These are phyloP conservation scores for Camelina laxa DNA, from an alignment of 345 rosid genomes.

Conservation along the genomic window DNA sequence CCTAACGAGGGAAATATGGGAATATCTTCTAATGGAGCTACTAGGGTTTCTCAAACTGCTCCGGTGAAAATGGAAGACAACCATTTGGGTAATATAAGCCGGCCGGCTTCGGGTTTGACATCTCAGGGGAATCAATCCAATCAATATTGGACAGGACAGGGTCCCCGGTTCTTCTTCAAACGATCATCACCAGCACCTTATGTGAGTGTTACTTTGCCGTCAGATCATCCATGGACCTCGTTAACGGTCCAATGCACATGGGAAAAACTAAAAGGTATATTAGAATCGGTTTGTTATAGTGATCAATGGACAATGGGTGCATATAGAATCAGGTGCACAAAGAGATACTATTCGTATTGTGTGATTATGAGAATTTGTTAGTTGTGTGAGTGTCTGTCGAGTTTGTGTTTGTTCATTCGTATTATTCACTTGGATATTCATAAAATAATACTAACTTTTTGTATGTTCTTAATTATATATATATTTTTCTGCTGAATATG, in stretches of 20 bases:
- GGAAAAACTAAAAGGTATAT: conserved; percentile 35
- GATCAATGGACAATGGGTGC: conserved; percentile 16
- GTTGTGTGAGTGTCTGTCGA: conserved; percentile 32
- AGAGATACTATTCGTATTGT: conserved; percentile 31
- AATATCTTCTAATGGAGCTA: background rate
- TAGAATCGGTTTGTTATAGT: conserved; percentile 39
- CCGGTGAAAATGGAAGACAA: conserved; percentile 41
- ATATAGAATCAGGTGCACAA: conserved; percentile 37
- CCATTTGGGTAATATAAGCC: conserved; percentile 27
- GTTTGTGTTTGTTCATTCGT: conserved; percentile 36
- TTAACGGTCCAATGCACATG: conserved; percentile 21
- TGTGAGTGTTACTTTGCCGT: conserved; percentile 32
- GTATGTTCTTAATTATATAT: conserved; percentile 13
- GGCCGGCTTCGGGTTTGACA: conserved; percentile 38
- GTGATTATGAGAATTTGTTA: conserved; percentile 40
- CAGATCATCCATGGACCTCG: conserved; percentile 14
- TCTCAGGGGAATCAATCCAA: conserved; percentile 38
- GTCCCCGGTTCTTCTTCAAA: conserved; percentile 40
- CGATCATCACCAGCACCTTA: conserved; percentile 35
- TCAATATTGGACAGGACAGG: conserved; percentile 42
- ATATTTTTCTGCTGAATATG: conserved; percentile 16
- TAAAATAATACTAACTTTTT: conserved; percentile 30
- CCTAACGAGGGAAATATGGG: conserved; percentile 40
- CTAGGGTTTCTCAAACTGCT: conserved; percentile 42
- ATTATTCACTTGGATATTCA: conserved; percentile 25